These are phyloP conservation scores for Lentinula aciculospora DNA, from an alignment of 768 basidiomycete genomes.

Conservation along the genomic window DNA sequence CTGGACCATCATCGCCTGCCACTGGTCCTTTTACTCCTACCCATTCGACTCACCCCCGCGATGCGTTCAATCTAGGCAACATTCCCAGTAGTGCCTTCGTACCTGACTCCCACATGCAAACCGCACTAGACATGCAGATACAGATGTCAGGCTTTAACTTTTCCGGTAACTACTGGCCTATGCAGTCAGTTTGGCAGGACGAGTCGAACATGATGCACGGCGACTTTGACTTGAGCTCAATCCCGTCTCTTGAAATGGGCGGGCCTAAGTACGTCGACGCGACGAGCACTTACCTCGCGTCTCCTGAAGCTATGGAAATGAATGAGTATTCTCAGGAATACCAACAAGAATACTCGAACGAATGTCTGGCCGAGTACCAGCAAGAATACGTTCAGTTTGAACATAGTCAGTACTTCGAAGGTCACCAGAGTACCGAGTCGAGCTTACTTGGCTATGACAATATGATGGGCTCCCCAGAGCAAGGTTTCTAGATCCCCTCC, in stretches of 20 bases:
- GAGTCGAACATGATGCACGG: constrained; percentile 39
- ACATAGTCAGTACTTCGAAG: constrained; percentile 17
- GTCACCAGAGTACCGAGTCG: constrained; percentile 15
- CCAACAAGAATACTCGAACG: constrained; percentile 7
- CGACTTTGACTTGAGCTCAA: constrained; percentile 63
- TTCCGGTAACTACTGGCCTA: constrained; percentile 27
- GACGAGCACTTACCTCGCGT: background rate
- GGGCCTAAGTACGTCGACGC: constrained; percentile 37
- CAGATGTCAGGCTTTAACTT: constrained; percentile 28
- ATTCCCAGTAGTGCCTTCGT: constrained; percentile 15
- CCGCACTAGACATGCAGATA: constrained; percentile 31
- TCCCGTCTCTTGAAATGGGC: constrained; percentile 61
- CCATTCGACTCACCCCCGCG: constrained; percentile 22
- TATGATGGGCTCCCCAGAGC: background rate
- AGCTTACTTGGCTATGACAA: constrained; percentile 19
- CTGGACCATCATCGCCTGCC: constrained; percentile 47
- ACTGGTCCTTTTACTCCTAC: constrained; percentile 47
- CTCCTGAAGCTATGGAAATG: constrained; percentile 12
- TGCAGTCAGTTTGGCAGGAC: constrained; percentile 24
- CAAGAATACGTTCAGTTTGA: constrained; percentile 20
- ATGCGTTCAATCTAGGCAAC: constrained; percentile 19
- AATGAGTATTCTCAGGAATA: constrained; percentile 11
- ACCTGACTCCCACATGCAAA: constrained; percentile 25
- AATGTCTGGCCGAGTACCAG: constrained; percentile 21
- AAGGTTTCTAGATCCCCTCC: background rate